Evolutionary conservation across 192 early-diverging fungal species (phyloP).

Genomic region (Backusella tuberculispora): DNA sequence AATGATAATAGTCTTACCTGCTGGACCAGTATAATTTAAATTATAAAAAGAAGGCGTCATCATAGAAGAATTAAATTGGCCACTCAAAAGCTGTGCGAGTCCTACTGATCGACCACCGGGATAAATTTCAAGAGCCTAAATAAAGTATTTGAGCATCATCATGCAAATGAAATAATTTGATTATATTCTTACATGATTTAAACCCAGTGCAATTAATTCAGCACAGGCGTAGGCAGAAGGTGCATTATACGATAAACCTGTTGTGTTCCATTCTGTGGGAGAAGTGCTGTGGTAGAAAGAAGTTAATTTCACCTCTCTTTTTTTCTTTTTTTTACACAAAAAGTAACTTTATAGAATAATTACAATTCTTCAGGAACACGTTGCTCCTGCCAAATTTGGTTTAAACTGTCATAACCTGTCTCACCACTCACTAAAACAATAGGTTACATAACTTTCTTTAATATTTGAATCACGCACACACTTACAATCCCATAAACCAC

Average conservation of each 20-base stretch:
- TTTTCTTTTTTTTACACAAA: background rate
- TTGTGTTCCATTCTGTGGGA: constrained; percentile 1
- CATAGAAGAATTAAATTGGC: constrained; percentile 35
- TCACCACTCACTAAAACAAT: constrained; percentile 29
- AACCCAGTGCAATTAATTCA: constrained; percentile 29
- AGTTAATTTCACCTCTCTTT: background rate
- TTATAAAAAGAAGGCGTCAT: constrained; percentile 44
- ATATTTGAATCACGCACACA: background rate
- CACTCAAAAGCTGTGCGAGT: background rate
- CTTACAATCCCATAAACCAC: constrained; percentile 39
- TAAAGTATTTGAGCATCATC: background rate
- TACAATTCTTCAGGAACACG: constrained; percentile 25
- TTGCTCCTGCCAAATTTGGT: constrained; percentile 15
- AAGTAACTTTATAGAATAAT: background rate
- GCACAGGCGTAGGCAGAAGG: constrained; percentile 35
- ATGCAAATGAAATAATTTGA: background rate
- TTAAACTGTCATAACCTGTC: constrained; percentile 18
- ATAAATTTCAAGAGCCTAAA: constrained; percentile 29
- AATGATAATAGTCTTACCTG: constrained; percentile 26
- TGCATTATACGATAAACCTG: constrained; percentile 31
- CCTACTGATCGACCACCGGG: constrained; percentile 31
- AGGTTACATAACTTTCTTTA: background rate
- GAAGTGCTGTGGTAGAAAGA: background rate
- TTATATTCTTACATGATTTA: constrained; percentile 30
- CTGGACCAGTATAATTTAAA: constrained; percentile 50